These are phyloP conservation scores for Eucalyptus lansdowneana DNA, from an alignment of 345 rosid species.

Conservation along the genomic window DNA sequence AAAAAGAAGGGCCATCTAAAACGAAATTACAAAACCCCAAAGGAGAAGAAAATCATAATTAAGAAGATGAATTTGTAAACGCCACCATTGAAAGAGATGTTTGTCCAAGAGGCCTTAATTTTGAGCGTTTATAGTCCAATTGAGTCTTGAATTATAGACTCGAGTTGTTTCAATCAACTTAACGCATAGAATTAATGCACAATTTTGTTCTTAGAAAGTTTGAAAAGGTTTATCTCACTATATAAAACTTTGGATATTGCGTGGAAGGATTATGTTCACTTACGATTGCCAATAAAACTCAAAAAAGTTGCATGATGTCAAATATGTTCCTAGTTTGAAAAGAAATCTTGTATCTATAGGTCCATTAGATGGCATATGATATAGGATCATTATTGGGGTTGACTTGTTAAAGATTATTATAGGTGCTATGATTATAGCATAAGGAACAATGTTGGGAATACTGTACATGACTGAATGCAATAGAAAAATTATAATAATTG, in stretches of 20 bases:
- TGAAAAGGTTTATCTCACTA: neutral
- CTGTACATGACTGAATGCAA: neutral
- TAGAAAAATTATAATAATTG: neutral
- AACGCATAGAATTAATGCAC: neutral
- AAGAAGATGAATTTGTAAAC: neutral
- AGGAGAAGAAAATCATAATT: neutral
- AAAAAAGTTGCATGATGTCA: neutral
- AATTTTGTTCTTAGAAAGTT: neutral
- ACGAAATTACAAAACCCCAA: neutral
- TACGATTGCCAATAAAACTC: too few species aligned
- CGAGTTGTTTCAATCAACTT: neutral
- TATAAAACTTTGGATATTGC: neutral
- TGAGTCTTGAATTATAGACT: neutral
- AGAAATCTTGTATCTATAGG: neutral
- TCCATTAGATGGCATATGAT: neutral
- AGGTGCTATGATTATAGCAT: neutral
- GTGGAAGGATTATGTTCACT: neutral
- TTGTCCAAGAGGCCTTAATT: neutral
- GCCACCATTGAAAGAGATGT: neutral
- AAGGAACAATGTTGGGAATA: neutral
- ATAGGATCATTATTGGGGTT: neutral
- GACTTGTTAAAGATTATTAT: neutral
- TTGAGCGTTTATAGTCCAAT: neutral
- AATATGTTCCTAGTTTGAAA: neutral
- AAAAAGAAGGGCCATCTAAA: neutral